Base-by-base conservation (phyloP, 73 alveolate species). In the Paramecium sonneborni region DNA sequence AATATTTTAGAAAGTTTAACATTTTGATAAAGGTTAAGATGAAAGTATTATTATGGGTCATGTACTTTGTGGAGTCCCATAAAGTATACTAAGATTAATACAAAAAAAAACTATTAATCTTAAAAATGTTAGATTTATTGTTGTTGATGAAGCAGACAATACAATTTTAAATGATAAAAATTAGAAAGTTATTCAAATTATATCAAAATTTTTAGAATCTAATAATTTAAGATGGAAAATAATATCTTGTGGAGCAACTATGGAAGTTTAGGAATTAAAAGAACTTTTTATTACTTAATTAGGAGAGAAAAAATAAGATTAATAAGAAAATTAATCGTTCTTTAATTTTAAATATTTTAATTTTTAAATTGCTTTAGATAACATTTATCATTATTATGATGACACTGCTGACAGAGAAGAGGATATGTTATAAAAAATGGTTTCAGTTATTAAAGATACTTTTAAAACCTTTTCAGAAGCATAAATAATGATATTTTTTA, bases 101-200 rank as follows among this genome's bases (percentile, higher is more conserved):
- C 23, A 79, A 79, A 41, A 79, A 46, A 79, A 79, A 23, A 24
- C 41, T 10, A 79, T 79, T 2, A 79, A 79, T 21, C 52, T 79
- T 3, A 79, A 79, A 34, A 79, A 79, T 79, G 74, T 79, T 5
- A 39, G 72, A 44, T 79, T 43, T 18, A 44, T 79, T 0, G 72
- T 79, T 11, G 90, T 79, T 39, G 90, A 79, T 79, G 90, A 79
- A 46, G 90, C 90, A 30, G 90, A 79, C 8, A 79, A 79, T 24
- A 79, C 90, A 43, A 79, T 79, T 18, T 21, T 44, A 14, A 79
- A 79, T 79, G 90, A 79, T 44, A 39, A 26, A 21, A 79, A 46
- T 79, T 26, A 21, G 7, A 38, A 41, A 24, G 90, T 79, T 12
- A 43, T 39, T 5, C 24, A 39, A 79, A 79, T 79, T 9, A 79